Evolutionary conservation across 2,329 filamentous ascomycete species (phyloP).

Genomic region (Apiospora marii): DNA sequence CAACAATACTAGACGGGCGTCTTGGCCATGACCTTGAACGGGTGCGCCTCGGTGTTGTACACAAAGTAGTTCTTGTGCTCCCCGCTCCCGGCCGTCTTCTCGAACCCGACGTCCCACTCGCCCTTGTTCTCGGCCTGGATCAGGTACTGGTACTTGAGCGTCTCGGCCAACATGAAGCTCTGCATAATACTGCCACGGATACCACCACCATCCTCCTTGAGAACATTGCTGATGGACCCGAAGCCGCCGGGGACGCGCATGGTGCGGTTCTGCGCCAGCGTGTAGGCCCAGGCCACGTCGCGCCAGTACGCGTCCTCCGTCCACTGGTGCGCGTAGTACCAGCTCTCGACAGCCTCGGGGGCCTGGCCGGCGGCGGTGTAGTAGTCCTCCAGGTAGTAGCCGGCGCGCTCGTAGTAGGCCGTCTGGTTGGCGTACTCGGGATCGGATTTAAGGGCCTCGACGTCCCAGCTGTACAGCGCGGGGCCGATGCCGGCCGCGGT

Average conservation of each 20-base stretch:
- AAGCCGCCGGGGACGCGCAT: slow-evolving; percentile 15
- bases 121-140: slow-evolving; percentile 25
- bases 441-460: slow-evolving; percentile 42
- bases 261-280: slow-evolving; percentile 24
- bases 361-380: slow-evolving; percentile 19
- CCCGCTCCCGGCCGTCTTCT: slow-evolving; percentile 66
- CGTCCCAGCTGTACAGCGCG: slow-evolving; percentile 62
- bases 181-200: slow-evolving; percentile 21
- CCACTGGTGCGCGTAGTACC: slow-evolving; percentile 34
- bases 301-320: slow-evolving; percentile 39
- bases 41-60: slow-evolving; percentile 62
- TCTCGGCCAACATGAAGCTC: slow-evolving; percentile 78
- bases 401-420: slow-evolving; percentile 21
- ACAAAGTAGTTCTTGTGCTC: slow-evolving; percentile 74
- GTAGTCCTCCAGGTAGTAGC: slow-evolving; percentile 16
- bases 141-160: slow-evolving; percentile 79
- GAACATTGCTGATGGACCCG: slow-evolving; percentile 43
- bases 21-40: slow-evolving; percentile 35
- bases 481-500: slow-evolving; percentile 69
- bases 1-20: slow-evolving; percentile 1
- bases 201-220: slow-evolving; percentile 11
- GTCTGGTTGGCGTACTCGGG: slow-evolving; percentile 35
- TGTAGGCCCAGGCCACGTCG: slow-evolving; percentile 46
- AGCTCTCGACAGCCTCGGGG: slow-evolving; percentile 36
- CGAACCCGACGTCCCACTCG: slow-evolving; percentile 50